These are phyloP conservation scores for Boletus albobrunnescens DNA, from an alignment of 1,284 basidiomycete genomes.

Conservation along the genomic window DNA sequence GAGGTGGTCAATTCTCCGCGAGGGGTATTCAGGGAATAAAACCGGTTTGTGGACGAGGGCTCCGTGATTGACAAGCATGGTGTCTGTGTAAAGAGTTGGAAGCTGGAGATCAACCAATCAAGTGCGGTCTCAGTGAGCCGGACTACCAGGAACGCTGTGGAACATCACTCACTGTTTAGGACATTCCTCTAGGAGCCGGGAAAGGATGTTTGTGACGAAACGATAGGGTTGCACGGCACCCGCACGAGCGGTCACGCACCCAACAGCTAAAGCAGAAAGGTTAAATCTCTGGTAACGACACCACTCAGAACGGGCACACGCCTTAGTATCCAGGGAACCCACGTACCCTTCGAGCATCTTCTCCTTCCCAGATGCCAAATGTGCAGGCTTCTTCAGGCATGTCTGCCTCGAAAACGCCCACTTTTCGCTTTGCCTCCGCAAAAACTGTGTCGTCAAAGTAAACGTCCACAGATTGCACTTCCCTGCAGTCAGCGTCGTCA, in stretches of 20 bases:
- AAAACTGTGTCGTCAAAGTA: slow-evolving; percentile 39
- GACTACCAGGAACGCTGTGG: not conserved
- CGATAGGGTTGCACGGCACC: slow-evolving; percentile 58
- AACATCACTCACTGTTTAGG: slow-evolving; percentile 36
- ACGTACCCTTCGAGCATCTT: slow-evolving; percentile 36
- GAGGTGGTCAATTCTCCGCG: slow-evolving; percentile 49
- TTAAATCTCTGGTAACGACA: slow-evolving; percentile 38
- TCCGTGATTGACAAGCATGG: slow-evolving; percentile 44
- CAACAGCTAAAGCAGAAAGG: slow-evolving; percentile 40
- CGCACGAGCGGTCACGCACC: slow-evolving; percentile 46
- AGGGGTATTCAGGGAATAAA: slow-evolving; percentile 50
- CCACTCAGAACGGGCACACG: not conserved
- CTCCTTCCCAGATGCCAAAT: slow-evolving; percentile 37
- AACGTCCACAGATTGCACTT: slow-evolving; percentile 50
- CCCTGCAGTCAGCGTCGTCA: slow-evolving; percentile 43
- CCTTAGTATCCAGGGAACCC: not conserved
- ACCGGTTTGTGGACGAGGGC: slow-evolving; percentile 18
- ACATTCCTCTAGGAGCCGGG: slow-evolving; percentile 43
- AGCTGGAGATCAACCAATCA: slow-evolving; percentile 33
- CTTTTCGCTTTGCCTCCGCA: slow-evolving; percentile 37
- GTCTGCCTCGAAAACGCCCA: slow-evolving; percentile 42
- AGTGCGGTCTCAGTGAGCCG: not conserved
- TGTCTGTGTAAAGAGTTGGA: slow-evolving; percentile 48
- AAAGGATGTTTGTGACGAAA: slow-evolving; percentile 50
- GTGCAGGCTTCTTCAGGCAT: slow-evolving; percentile 41